phyloP scores from a whole-genome alignment of 352 stramenopile species.

The Phytophthora uliginosa region DNA sequence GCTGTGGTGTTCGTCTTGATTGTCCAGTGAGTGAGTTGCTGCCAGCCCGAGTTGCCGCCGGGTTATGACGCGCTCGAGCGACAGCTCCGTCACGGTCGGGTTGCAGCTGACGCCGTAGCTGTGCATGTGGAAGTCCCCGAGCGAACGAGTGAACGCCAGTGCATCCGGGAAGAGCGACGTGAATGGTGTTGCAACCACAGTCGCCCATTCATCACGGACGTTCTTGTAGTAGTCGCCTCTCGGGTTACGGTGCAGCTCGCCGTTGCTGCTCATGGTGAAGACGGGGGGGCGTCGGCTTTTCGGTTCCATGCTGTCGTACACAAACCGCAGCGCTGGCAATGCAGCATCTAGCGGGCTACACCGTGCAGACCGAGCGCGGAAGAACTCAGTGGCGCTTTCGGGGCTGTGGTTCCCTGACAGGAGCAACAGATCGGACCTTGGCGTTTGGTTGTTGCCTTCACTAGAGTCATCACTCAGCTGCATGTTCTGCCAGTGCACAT shows the following conservation, averaged over 20 bases:
- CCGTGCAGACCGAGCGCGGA: slow-evolving; percentile 56
- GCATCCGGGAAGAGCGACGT: slow-evolving; percentile 80
- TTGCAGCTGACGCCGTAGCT: slow-evolving; percentile 80
- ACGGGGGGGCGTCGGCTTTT: slow-evolving; percentile 48
- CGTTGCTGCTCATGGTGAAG: slow-evolving; percentile 44
- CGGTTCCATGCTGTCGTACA: slow-evolving; percentile 77
- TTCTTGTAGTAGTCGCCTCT: slow-evolving; percentile 91
- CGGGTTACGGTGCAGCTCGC: slow-evolving; percentile 48
- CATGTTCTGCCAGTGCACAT: slow-evolving; percentile 25
- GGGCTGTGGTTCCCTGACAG: slow-evolving; percentile 88
- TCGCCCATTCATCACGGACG: slow-evolving; percentile 93
- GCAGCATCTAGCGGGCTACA: slow-evolving; percentile 32
- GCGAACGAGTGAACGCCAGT: slow-evolving; percentile 89
- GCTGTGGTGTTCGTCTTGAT: slow-evolving; percentile 25
- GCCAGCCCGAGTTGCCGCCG: slow-evolving; percentile 20
- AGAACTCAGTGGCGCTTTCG: slow-evolving; percentile 82
- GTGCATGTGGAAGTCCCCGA: slow-evolving; percentile 93
- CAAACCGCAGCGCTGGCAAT: slow-evolving; percentile 80
- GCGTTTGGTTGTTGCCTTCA: slow-evolving; percentile 20
- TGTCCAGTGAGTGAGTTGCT: slow-evolving; percentile 7
- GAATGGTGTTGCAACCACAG: slow-evolving; percentile 78
- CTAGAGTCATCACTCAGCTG: slow-evolving; percentile 12
- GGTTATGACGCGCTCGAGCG: slow-evolving; percentile 46
- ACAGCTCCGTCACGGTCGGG: slow-evolving; percentile 67
- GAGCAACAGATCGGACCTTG: slow-evolving; percentile 45